A percentile compares a stretch with the other conserved stretches of the same genome.
Evolutionary conservation across 129 eudicot genomes (phyloP).

Genomic region (Pulicaria dysenterica): DNA sequence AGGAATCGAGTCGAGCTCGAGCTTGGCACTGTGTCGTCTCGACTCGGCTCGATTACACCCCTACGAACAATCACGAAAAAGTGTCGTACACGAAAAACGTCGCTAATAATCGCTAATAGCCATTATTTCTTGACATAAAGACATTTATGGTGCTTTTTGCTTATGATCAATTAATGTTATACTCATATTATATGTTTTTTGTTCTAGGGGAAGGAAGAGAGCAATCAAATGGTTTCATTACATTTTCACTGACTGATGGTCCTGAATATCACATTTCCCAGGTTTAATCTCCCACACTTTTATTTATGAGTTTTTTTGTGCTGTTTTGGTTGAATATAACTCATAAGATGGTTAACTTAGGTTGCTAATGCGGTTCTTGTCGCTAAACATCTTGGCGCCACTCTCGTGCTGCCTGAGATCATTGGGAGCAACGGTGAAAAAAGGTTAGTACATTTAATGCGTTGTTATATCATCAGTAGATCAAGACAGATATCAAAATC

Average conservation of each 20-base stretch:
- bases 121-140: neutral
- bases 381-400: conserved; percentile 72
- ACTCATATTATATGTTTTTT: neutral
- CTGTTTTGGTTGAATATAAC: conserved; percentile 4
- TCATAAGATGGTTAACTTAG: conserved; percentile 39
- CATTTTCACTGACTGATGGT: conserved; percentile 55
- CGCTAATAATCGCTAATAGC: neutral
- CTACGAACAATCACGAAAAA: too few relatives aligned
- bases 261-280: conserved; percentile 78
- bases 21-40: too few relatives aligned
- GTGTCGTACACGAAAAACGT: neutral
- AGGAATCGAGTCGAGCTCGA: too few relatives aligned
- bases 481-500: neutral
- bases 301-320: neutral
- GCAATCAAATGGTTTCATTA: conserved; percentile 48
- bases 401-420: conserved; percentile 76
- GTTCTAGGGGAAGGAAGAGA: conserved; percentile 33
- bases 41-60: too few relatives aligned
- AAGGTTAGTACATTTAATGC: conserved; percentile 41
- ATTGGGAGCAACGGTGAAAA: conserved; percentile 53
- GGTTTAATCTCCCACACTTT: conserved; percentile 39
- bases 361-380: conserved; percentile 64
- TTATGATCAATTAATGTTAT: neutral
- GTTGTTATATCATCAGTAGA: too few relatives aligned
- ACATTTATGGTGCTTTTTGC: neutral